Conservation (phyloP, 495 filamentous ascomycete genomes). For the Amorphotheca resinae region DNA sequence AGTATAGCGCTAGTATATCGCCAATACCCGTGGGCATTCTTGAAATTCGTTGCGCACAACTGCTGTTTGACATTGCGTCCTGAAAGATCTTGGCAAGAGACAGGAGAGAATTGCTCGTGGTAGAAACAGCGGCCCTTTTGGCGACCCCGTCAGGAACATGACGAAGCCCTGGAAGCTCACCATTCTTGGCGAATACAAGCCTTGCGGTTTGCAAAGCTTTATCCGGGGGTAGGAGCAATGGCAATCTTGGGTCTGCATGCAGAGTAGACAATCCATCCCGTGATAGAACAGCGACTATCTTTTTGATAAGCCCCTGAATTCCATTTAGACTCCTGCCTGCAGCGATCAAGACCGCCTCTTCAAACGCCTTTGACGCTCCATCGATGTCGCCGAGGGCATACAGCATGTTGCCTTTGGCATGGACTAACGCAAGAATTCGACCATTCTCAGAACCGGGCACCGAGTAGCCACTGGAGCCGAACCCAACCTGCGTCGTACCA, state of each 20-base stretch:
- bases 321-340: conserved; percentile 59
- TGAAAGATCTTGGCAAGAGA: conserved; percentile 98
- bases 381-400: conserved; percentile 81
- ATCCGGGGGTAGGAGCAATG: conserved; percentile 72
- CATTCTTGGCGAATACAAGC: conserved; percentile 63
- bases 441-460: conserved; percentile 87
- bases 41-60: conserved; percentile 43
- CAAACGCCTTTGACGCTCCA: conserved; percentile 80
- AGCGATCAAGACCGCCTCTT: conserved; percentile 86
- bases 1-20: conserved; percentile 92
- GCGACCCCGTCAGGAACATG: conserved; percentile 61
- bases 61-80: conserved; percentile 85
- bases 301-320: conserved; percentile 68
- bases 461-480: conserved; percentile 73
- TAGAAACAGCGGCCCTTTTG: conserved; percentile 73
- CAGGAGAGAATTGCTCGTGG: conserved; percentile 89
- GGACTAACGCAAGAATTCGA: conserved; percentile 78
- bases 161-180: conserved; percentile 68
- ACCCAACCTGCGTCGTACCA: conserved; percentile 39
- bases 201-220: conserved; percentile 72
- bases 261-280: conserved; percentile 11
- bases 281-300: conserved; percentile 63
- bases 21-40: conserved; percentile 61
- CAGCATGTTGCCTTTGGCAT: conserved; percentile 97
- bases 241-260: conserved; percentile 24